These are phyloP conservation scores for Adansonia grandidieri DNA, from an alignment of 441 rosid genomes.

Conservation along the genomic window DNA sequence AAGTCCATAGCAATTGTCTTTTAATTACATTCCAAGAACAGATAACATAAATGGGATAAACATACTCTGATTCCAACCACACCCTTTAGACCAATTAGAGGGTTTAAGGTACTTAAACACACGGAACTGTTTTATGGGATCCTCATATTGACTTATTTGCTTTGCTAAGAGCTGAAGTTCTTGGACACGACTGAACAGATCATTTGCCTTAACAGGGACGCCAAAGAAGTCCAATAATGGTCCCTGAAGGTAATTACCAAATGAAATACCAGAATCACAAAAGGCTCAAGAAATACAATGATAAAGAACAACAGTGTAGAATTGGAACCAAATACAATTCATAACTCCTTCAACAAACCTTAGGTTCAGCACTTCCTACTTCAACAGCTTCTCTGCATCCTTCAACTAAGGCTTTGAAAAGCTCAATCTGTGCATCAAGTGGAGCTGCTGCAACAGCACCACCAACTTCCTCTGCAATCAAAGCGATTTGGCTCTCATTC, in stretches of 20 bases:
- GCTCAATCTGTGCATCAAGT: slow-evolving; percentile 84
- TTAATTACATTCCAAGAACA: not conserved
- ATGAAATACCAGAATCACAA: not conserved
- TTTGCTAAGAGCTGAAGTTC: slow-evolving; percentile 88
- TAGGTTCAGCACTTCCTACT: slow-evolving; percentile 65
- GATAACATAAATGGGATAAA: slow-evolving; percentile 17
- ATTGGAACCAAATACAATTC: slow-evolving; percentile 5
- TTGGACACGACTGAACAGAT: slow-evolving; percentile 80
- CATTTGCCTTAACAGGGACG: slow-evolving; percentile 92
- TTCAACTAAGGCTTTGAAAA: slow-evolving; percentile 82
- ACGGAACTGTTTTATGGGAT: slow-evolving; percentile 91
- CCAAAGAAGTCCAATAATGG: slow-evolving; percentile 97
- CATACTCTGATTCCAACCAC: slow-evolving; percentile 99
- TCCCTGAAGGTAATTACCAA: slow-evolving; percentile 57
- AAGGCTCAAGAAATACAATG: not conserved
- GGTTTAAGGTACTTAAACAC: slow-evolving; percentile 89
- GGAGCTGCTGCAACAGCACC: slow-evolving; percentile 84
- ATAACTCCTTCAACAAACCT: slow-evolving; percentile 50
- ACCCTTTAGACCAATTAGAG: slow-evolving; percentile 99
- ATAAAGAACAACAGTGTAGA: not conserved
- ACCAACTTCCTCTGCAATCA: slow-evolving; percentile 83
- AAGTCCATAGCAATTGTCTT: not conserved
- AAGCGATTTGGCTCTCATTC: slow-evolving; percentile 71
- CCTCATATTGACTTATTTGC: slow-evolving; percentile 76
- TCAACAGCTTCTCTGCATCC: slow-evolving; percentile 89